Conservation (phyloP, 139 green algal species). For the Tetraselmis chui region DNA sequence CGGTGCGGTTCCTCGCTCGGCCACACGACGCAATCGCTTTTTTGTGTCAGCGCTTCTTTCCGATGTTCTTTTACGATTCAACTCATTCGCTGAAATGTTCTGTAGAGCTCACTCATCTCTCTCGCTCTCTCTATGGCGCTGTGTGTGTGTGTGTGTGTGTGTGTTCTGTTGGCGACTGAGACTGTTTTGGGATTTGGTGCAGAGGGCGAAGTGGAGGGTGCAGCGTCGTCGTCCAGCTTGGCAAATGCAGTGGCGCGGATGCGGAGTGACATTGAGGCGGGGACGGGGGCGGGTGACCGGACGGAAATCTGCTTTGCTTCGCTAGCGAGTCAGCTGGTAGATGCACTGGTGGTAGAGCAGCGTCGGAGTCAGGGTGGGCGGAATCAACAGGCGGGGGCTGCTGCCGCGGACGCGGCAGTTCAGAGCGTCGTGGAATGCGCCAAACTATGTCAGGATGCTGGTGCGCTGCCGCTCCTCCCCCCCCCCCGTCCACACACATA, state of each 20-base stretch:
- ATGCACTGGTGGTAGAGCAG: neutral
- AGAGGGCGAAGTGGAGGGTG: too few species aligned
- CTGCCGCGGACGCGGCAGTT: neutral
- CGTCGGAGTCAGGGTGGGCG: neutral
- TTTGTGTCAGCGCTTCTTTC: too few species aligned
- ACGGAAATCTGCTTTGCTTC: neutral
- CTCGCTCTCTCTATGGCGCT: too few species aligned
- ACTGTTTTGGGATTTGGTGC: too few species aligned
- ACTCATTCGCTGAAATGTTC: too few species aligned
- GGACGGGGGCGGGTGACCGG: neutral
- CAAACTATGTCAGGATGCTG: neutral
- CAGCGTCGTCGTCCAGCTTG: neutral
- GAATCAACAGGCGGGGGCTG: neutral
- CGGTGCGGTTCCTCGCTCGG: too few species aligned
- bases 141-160: too few species aligned
- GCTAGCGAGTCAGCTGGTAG: neutral
- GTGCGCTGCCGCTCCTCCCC: neutral
- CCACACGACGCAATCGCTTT: too few species aligned
- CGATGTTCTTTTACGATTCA: too few species aligned
- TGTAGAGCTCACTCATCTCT: too few species aligned
- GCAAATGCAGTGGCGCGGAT: neutral
- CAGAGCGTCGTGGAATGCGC: neutral
- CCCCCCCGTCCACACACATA: too few species aligned
- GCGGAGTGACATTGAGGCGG: neutral
- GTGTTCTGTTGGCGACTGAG: too few species aligned